Conservation (phyloP, 768 basidiomycete species). For the Rhodosporidiobolus odoratus region DNA sequence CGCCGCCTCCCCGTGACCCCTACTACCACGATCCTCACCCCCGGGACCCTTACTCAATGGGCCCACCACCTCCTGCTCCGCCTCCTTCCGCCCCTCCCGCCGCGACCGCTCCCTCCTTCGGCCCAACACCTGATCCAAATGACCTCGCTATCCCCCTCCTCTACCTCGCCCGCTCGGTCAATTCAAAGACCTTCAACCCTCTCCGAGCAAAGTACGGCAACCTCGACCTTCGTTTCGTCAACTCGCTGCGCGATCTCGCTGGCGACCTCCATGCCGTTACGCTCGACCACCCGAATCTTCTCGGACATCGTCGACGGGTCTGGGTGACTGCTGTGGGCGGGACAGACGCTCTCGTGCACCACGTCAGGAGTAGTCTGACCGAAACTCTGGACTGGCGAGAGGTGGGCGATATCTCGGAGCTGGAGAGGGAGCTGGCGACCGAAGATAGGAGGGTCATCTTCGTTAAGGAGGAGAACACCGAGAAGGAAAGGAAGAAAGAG, state of each 20-base stretch:
- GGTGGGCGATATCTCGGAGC: slow-evolving; percentile 11
- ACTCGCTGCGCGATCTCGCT: slow-evolving; percentile 17
- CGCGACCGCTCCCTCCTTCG: neutral
- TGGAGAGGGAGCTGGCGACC: slow-evolving; percentile 15
- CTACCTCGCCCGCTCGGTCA: slow-evolving; percentile 24
- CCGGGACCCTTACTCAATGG: neutral
- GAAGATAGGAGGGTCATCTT: slow-evolving; percentile 11
- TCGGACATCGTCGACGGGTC: neutral
- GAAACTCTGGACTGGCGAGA: slow-evolving; percentile 26
- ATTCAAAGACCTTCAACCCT: slow-evolving; percentile 17
- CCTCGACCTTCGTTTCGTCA: slow-evolving; percentile 27
- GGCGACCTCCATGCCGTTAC: neutral
- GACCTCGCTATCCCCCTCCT: slow-evolving; percentile 30
- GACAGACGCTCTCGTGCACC: slow-evolving; percentile 17
- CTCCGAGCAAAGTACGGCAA: neutral
- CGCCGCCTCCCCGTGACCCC: neutral
- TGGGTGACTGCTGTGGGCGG: slow-evolving; percentile 32
- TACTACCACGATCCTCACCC: neutral
- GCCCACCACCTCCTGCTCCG: neutral
- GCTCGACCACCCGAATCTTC: slow-evolving; percentile 2
- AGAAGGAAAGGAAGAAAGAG: neutral
- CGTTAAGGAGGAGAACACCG: neutral
- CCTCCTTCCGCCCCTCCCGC: neutral
- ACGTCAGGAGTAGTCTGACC: neutral
- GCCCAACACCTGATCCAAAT: slow-evolving; percentile 17